Conservation (phyloP, 2,329 filamentous ascomycete species). For the Arthroderma sp. region DNA sequence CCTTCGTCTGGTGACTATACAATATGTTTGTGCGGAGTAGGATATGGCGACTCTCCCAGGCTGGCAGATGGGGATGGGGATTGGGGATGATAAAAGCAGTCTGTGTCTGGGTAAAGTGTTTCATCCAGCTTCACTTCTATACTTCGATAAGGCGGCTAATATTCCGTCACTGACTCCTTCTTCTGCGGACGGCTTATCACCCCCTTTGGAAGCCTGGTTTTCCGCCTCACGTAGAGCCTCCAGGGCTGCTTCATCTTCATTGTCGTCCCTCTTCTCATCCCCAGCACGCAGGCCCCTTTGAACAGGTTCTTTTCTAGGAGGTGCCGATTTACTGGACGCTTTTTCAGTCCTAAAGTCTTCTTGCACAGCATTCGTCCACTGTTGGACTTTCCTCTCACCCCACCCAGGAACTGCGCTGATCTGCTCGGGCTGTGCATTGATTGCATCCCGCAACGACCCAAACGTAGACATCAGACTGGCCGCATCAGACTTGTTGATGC, state of each 20-base stretch:
- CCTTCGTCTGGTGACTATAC: too few relatives aligned
- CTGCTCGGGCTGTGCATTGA: slow-evolving; percentile 81
- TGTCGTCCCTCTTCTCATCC: too few relatives aligned
- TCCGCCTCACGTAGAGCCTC: slow-evolving; percentile 15
- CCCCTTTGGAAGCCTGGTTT: slow-evolving; percentile 13
- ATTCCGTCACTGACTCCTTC: slow-evolving; percentile 45
- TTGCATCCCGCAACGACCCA: slow-evolving; percentile 71
- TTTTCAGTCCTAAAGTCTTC: slow-evolving; percentile 68
- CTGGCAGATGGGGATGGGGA: too few relatives aligned
- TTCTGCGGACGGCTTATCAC: slow-evolving; percentile 4
- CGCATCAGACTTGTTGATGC: slow-evolving; percentile 89
- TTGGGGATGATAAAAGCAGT: too few relatives aligned
- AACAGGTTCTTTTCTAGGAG: neutral
- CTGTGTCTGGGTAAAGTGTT: too few relatives aligned
- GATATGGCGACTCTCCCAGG: too few relatives aligned
- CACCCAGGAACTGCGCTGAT: slow-evolving; percentile 76
- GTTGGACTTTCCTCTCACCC: slow-evolving; percentile 88
- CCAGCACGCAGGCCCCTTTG: too few relatives aligned
- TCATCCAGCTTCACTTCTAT: slow-evolving; percentile 34
- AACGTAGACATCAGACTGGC: slow-evolving; percentile 83
- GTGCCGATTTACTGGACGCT: neutral
- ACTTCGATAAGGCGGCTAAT: slow-evolving; percentile 45
- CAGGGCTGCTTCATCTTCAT: slow-evolving; percentile 41
- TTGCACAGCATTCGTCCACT: slow-evolving; percentile 68
- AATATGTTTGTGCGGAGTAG: too few relatives aligned